phyloP scores from a whole-genome alignment of 306 rosid species.

The Cucumis cinereus region DNA sequence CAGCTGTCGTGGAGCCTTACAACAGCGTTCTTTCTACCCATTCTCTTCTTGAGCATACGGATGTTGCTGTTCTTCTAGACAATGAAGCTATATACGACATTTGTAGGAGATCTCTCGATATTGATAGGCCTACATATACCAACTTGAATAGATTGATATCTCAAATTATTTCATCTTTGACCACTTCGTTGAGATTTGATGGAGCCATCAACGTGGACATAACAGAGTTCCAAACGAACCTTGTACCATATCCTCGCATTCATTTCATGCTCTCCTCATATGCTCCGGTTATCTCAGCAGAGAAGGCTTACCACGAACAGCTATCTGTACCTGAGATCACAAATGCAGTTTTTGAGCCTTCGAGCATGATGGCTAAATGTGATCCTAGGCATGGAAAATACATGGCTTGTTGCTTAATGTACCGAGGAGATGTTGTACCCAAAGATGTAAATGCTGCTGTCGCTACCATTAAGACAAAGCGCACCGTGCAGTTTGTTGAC shows the following conservation, averaged over 20 bases:
- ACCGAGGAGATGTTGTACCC: constrained; percentile 95
- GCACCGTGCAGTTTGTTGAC: constrained; percentile 98
- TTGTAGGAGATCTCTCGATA: constrained; percentile 84
- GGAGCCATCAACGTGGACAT: constrained; percentile 94
- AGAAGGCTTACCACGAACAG: constrained; percentile 95
- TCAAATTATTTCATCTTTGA: constrained; percentile 84
- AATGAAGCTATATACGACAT: constrained; percentile 96
- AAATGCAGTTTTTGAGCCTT: constrained; percentile 92
- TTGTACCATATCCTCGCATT: constrained; percentile 91
- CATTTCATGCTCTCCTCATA: constrained; percentile 96
- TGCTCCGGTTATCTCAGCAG: constrained; percentile 97
- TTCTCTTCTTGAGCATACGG: constrained; percentile 93
- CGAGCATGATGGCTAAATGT: constrained; percentile 99
- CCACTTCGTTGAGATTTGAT: constrained; percentile 93
- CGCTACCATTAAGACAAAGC: constrained; percentile 81
- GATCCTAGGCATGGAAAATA: constrained; percentile 99
- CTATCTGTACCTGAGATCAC: constrained; percentile 92
- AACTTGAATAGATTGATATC: constrained; percentile 88
- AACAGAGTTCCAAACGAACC: constrained; percentile 97
- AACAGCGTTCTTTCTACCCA: constrained; percentile 97
- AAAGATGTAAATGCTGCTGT: constrained; percentile 98
- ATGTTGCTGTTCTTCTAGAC: constrained; percentile 85
- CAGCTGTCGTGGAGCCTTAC: constrained; percentile 96
- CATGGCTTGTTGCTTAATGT: constrained; percentile 99
- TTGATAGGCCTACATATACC: constrained; percentile 92